Base-by-base conservation (phyloP, 768 basidiomycete genomes). In the Cubamyces sp. region DNA sequence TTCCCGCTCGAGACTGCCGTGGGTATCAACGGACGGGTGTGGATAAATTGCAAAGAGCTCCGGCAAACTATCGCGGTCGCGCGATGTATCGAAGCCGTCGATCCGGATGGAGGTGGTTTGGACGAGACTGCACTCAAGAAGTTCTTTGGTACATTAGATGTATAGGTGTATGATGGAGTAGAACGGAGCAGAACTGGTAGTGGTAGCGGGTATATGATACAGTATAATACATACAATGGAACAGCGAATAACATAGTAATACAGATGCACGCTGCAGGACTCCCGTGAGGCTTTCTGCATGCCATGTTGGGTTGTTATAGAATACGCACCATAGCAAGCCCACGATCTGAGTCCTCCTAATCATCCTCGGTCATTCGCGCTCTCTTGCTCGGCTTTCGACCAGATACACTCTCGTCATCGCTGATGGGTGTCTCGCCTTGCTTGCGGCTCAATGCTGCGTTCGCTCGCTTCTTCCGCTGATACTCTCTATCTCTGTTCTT, bases 21-120 rank as follows among this genome's bases (percentile, higher is more conserved):
- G 1, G 97, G 97, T 0, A 79, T 91, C 74, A 99, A 99, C 71
- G 96, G 96, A 2, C 84, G 91, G 45, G 85, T 97, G 18, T 98
- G 96, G 96, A 74, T 98, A 66, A 90, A 81, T 61, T 79, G 93
- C 7, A 87, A 88, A 66, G 87, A 91, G 45, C 75, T 82, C 12
- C 85, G 82, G 66, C 86, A 92, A 68, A 88, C 86, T 11, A 90
- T 98, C 53, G 87, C 87, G 6, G 78, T 88, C 23, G 79, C 85
- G 60, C 83, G 92, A 50, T 92, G 92, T 70, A 88, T 98, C 41
- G 88, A 94, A 71, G 87, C 84, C 16, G 87, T 85, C 12, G 93
- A 96, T 73, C 84, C 89, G 21, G 90, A 90, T 63, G 86, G 86
- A 5, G 85, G 82, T 12, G 83, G 85, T 3, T 79, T 87, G 81